Conservation (phyloP, 2,329 filamentous ascomycete genomes). For the Cladosporium oxysporum region DNA sequence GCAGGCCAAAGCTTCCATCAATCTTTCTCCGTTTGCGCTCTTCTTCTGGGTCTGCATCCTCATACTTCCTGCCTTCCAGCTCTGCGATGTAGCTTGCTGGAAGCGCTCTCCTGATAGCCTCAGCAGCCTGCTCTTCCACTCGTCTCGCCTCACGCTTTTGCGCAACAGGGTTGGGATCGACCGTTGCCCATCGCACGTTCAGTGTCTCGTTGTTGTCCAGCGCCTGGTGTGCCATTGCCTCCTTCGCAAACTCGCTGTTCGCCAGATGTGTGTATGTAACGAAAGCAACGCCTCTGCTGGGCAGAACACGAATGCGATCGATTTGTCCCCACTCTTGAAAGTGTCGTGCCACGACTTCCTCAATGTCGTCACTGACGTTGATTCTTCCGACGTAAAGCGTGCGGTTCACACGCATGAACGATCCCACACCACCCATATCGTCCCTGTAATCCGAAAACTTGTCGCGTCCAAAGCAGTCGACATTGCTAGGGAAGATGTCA, state of each 20-base stretch:
- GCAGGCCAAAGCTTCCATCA: constrained; percentile 82
- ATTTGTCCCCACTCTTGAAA: constrained; percentile 97
- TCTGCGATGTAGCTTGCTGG: constrained; percentile 90
- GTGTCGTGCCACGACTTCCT: constrained; percentile 91
- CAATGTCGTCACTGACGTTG: constrained; percentile 94
- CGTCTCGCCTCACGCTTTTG: constrained; percentile 85
- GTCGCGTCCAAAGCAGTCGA: constrained; percentile 93
- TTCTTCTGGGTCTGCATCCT: constrained; percentile 64
- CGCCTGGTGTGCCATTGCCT: constrained; percentile 88
- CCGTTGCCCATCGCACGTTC: constrained; percentile 96
- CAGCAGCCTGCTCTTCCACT: constrained; percentile 94
- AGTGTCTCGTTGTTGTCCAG: constrained; percentile 90
- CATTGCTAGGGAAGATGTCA: constrained; percentile 89
- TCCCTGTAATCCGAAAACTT: constrained; percentile 92
- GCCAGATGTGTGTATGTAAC: constrained; percentile 91
- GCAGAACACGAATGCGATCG: constrained; percentile 83
- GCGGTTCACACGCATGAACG: constrained; percentile 89
- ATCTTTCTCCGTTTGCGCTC: constrained; percentile 85
- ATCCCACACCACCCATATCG: constrained; percentile 96
- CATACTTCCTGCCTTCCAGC: constrained; percentile 71
- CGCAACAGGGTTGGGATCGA: constrained; percentile 92
- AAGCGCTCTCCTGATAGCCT: constrained; percentile 83
- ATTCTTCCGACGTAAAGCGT: constrained; percentile 93
- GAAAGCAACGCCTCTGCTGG: constrained; percentile 86
- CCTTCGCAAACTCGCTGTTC: constrained; percentile 80